These are phyloP conservation scores for Henckelia pumila DNA, from an alignment of 257 asterid genomes.

Conservation along the genomic window DNA sequence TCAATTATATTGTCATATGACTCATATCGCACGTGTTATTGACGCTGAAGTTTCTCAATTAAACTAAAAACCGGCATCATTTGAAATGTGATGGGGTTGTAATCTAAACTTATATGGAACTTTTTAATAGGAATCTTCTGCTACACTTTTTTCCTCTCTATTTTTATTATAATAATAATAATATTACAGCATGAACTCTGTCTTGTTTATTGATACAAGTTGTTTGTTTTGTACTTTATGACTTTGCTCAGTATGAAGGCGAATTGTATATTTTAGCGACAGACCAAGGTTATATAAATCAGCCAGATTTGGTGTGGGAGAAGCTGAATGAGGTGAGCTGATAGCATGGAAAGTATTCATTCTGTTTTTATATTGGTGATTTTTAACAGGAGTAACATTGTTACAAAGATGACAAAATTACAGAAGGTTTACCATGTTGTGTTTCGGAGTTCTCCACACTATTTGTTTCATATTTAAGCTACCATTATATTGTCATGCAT, in stretches of 20 bases:
- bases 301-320: slow-evolving; percentile 95
- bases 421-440: neutral
- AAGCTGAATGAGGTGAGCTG: slow-evolving; percentile 86
- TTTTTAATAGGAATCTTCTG: no score
- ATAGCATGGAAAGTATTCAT: neutral
- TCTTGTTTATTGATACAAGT: slow-evolving; percentile 17
- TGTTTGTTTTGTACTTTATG: slow-evolving; percentile 29
- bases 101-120: no score
- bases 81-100: neutral
- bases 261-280: slow-evolving; percentile 87
- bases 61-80: neutral
- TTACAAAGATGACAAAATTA: neutral
- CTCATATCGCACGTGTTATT: neutral
- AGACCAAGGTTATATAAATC: slow-evolving; percentile 84
- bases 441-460: neutral
- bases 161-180: slow-evolving; percentile 11
- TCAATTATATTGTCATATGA: no score
- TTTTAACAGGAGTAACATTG: neutral
- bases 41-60: neutral
- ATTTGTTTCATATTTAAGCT: neutral
- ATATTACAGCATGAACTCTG: slow-evolving; percentile 12
- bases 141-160: neutral
- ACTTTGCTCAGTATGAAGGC: slow-evolving; percentile 75
- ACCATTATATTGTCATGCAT: neutral
- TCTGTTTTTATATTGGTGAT: neutral